Evolutionary conservation across 129 eudicot genomes (phyloP), one percentile per base, ranked within the genome.

Genomic region (Escallonia herrerae): DNA sequence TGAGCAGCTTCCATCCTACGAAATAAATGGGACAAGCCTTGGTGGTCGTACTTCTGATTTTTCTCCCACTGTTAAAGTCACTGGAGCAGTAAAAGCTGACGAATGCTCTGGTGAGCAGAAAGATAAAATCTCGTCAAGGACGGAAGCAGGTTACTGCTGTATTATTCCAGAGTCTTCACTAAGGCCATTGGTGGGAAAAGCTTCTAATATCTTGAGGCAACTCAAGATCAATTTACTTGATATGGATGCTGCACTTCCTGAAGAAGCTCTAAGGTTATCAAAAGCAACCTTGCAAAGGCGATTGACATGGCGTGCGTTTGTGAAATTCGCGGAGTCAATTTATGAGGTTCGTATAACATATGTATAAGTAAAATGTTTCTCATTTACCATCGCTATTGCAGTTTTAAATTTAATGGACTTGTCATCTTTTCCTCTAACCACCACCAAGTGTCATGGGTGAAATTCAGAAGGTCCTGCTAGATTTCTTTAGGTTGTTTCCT

Each of bases 231-330:
- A 72, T 62, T 49, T 88, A 50, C 79, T 88, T 61, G 91, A 84
- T 76, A 88, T 88, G 86, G 89, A 88, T 43, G 91, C 89, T 72
- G 89, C 89, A 8, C 64, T 86, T 58, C 82, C 96, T 4, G 77
- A 79, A 59, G 84, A 62, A n/a, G 87, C 81, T 56, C 14, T 80
- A 41, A 72, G 76, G 43, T 45, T 51, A 5, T 72, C 76, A 5
- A 80, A 65, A 46, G 67, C 57, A 4, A 6, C 50, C 6, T 14
- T 40, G 12, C 69, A 76, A 60, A 72, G 67, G 56, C 76, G 78
- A 68, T 62, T 72, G 40, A 75, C 76, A 12, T 80, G 85, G 85
- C 78, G 74, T 39, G 52, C 58, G n/a, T 76, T 66, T 72, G 85
- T 80, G 6, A 80, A 80, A 74, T 65, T 62, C 1, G 78, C 85